A percentile compares a stretch with the other conserved stretches of the same genome.
Evolutionary conservation across 345 rosid species (phyloP).

Genomic region (Zanthoxylum bungeanum): DNA sequence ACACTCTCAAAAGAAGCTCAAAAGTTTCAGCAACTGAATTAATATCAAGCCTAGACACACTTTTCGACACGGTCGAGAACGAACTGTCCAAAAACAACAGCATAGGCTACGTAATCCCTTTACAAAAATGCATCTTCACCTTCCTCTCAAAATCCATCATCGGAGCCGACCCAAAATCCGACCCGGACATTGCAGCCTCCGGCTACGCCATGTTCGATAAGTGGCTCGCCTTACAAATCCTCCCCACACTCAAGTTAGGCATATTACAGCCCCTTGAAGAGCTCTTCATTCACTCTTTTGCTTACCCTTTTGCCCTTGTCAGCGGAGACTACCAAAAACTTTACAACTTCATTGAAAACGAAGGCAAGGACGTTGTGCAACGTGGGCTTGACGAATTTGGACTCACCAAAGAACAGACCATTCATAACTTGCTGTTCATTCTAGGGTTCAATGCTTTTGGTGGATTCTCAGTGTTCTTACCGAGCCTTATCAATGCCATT

Average conservation of each 20-base stretch:
- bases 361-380: conserved; percentile 50
- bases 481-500: conserved; percentile 33
- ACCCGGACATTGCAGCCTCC: conserved; percentile 40
- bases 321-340: conserved; percentile 61
- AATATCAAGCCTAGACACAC: conserved; percentile 38
- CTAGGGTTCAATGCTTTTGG: conserved; percentile 86
- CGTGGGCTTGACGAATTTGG: conserved; percentile 56
- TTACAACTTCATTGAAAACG: conserved; percentile 38
- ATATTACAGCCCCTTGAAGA: conserved; percentile 60
- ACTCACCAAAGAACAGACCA: conserved; percentile 49
- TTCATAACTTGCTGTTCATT: conserved; percentile 63
- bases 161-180: conserved; percentile 60
- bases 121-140: conserved; percentile 55
- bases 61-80: conserved; percentile 56
- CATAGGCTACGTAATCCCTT: conserved; percentile 36
- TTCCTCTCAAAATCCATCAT: conserved; percentile 53
- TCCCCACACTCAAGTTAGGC: conserved; percentile 49
- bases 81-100: conserved; percentile 35
- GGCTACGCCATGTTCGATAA: conserved; percentile 46
- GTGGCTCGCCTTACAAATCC: conserved; percentile 70
- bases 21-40: conserved; percentile 56
- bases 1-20: conserved; percentile 65
- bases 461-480: conserved; percentile 73
- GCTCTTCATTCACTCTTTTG: conserved; percentile 74
- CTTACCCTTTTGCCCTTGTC: conserved; percentile 59